These are phyloP conservation scores for Colletotrichum aenigma DNA, from an alignment of 2,329 filamentous ascomycete species.

Conservation along the genomic window DNA sequence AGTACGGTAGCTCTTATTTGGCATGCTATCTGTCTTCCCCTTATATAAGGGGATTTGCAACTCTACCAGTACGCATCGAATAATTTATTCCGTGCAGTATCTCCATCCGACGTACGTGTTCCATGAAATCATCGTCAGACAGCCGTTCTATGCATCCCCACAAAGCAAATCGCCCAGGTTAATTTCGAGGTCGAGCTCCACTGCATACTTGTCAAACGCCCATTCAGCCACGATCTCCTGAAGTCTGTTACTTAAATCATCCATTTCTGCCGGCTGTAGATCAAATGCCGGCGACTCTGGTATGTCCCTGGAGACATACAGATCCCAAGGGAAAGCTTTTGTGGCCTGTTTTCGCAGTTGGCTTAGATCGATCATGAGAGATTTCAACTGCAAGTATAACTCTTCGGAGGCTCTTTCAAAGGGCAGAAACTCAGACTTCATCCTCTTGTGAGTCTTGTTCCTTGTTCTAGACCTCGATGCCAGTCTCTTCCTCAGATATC, in stretches of 20 bases:
- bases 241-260: not conserved
- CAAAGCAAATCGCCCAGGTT: conserved; percentile 14
- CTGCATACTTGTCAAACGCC: not conserved
- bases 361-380: not conserved
- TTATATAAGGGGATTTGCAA: not conserved
- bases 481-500: not conserved
- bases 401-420: not conserved
- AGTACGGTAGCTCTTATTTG: not conserved
- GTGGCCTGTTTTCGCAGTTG: not conserved
- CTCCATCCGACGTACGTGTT: not conserved
- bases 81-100: not conserved
- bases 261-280: not conserved
- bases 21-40: not conserved
- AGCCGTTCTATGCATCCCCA: not conserved
- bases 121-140: not conserved
- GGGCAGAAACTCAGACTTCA: conserved; percentile 2
- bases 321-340: not conserved
- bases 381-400: not conserved
- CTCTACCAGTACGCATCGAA: not conserved
- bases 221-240: conserved; percentile 4
- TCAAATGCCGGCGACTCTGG: not conserved
- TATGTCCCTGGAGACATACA: not conserved
- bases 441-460: conserved; percentile 1
- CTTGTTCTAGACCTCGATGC: not conserved
- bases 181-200: conserved; percentile 2